Evolutionary conservation across 805 yeast species (phyloP).

Genomic region (Metschnikowia gelsemii): DNA sequence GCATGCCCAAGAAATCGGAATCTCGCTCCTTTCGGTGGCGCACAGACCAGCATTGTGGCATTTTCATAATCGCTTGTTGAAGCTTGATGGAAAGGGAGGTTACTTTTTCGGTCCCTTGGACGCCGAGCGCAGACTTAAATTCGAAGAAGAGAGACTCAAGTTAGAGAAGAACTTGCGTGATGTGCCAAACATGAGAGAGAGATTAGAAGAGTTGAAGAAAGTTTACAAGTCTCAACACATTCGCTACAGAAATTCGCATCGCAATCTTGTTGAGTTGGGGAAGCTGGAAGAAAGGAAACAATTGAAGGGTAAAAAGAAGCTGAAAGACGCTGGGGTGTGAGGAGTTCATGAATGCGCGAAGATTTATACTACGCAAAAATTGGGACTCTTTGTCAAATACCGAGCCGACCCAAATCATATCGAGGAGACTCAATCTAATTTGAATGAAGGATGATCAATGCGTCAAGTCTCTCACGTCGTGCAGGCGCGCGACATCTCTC

Average conservation of each 20-base stretch:
- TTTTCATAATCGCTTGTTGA: slow-evolving; percentile 78
- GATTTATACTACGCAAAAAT: neutral
- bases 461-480: too few relatives aligned
- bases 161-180: slow-evolving; percentile 72
- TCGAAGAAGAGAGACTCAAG: slow-evolving; percentile 74
- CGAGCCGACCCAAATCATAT: too few relatives aligned
- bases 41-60: slow-evolving; percentile 93
- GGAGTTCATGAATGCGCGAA: too few relatives aligned
- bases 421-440: too few relatives aligned
- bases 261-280: slow-evolving; percentile 27
- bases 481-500: slow-evolving; percentile 1
- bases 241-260: slow-evolving; percentile 31
- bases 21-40: slow-evolving; percentile 84
- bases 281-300: neutral
- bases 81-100: slow-evolving; percentile 82
- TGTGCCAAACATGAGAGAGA: slow-evolving; percentile 62
- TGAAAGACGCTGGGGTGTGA: neutral
- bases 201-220: slow-evolving; percentile 61
- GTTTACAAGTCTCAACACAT: slow-evolving; percentile 47
- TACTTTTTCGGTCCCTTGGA: slow-evolving; percentile 62
- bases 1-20: slow-evolving; percentile 75
- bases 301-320: neutral
- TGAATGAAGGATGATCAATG: too few relatives aligned
- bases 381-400: too few relatives aligned
- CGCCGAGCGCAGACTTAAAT: slow-evolving; percentile 66